Percentiles rank a stretch among this genome's conserved stretches.
These are phyloP conservation scores for Entamoeba histolytica DNA, from an alignment of 208 protist genomes.

Conservation along the genomic window DNA sequence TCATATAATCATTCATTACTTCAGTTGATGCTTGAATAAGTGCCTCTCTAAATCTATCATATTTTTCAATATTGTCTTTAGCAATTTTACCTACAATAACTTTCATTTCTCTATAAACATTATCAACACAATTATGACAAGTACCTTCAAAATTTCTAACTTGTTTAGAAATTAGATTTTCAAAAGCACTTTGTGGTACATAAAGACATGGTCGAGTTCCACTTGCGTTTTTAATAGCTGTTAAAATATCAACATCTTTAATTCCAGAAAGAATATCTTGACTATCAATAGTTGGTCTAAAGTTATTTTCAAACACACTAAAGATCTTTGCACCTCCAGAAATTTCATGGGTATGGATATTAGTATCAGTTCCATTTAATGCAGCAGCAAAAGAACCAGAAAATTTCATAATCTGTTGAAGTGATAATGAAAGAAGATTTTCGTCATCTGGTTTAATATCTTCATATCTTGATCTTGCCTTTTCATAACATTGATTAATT, in stretches of 20 bases:
- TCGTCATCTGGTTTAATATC: neutral
- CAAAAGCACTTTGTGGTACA: slow-evolving; percentile 15
- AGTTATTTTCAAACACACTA: slow-evolving; percentile 8
- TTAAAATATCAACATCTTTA: slow-evolving; percentile 4
- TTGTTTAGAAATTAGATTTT: slow-evolving; percentile 1
- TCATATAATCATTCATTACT: neutral
- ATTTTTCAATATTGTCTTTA: neutral
- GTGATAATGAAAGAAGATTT: neutral
- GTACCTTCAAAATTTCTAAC: neutral
- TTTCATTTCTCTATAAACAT: neutral
- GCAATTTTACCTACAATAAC: neutral
- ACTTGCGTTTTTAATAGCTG: slow-evolving; percentile 12
- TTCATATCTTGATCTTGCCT: neutral
- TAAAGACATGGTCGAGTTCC: slow-evolving; percentile 7
- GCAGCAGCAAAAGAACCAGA: neutral
- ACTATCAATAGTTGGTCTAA: neutral
- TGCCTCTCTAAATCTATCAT: neutral
- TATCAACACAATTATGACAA: neutral
- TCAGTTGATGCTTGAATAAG: neutral
- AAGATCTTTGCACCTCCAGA: slow-evolving; percentile 19
- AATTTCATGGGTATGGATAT: neutral
- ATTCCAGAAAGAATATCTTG: neutral
- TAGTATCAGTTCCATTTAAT: slow-evolving; percentile 1
- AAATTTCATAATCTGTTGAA: neutral
- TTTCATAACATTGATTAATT: neutral